A percentile compares a stretch with the other conserved stretches of the same genome.
Conservation (phyloP, 2,329 filamentous ascomycete genomes). For the Orbilia javanica region DNA sequence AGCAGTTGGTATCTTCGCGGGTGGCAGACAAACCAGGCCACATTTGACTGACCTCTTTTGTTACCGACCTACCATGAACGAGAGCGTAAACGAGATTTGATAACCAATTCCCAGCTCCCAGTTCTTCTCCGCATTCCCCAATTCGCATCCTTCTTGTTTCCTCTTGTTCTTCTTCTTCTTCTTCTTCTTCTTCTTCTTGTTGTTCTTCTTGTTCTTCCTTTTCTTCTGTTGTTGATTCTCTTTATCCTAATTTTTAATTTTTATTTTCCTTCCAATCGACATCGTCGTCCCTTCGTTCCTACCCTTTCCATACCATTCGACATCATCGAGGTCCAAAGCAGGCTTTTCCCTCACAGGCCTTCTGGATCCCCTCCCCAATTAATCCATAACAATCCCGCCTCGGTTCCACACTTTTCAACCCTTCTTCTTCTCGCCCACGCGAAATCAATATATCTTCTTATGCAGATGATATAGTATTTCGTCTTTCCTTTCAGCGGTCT, state of each 20-base stretch:
- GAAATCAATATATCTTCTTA: constrained; percentile 56
- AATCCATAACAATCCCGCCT: constrained; percentile 10
- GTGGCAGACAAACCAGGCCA: no score
- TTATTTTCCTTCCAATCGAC: constrained; percentile 30
- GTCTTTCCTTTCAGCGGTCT: constrained; percentile 29
- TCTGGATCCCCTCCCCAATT: background rate
- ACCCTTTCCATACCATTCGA: constrained; percentile 25
- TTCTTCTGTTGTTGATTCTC: background rate
- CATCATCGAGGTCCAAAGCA: constrained; percentile 29
- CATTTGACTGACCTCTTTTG: background rate
- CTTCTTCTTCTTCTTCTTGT: constrained; percentile 24
- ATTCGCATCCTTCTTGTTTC: constrained; percentile 22
- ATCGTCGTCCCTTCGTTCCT: constrained; percentile 42
- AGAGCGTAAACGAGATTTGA: constrained; percentile 53
- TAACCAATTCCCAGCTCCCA: constrained; percentile 35
- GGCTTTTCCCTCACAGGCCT: constrained; percentile 27
- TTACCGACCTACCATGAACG: constrained; percentile 14
- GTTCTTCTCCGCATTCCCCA: background rate
- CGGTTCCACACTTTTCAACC: constrained; percentile 7
- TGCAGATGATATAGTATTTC: constrained; percentile 55
- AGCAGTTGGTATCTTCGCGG: no score
- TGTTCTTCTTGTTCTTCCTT: constrained; percentile 4
- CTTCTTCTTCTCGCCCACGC: constrained; percentile 43
- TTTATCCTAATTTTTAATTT: background rate
- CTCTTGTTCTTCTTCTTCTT: background rate